Conservation (phyloP, 2,329 filamentous ascomycete genomes). For the Ophiostoma himal-ulmi region DNA sequence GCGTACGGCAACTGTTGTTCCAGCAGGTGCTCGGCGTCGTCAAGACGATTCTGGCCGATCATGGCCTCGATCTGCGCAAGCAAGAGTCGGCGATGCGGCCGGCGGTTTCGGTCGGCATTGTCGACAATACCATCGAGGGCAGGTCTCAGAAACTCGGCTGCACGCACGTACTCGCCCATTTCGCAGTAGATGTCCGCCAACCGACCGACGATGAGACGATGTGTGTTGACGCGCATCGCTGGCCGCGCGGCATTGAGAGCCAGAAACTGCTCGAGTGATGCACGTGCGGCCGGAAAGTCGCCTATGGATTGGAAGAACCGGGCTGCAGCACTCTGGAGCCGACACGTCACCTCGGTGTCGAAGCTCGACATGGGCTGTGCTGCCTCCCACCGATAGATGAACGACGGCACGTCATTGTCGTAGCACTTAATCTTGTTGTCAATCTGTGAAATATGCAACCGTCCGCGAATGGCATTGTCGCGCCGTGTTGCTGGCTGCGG, state of each 20-base stretch:
- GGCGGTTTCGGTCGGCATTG: slow-evolving; percentile 25
- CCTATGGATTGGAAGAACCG: slow-evolving; percentile 35
- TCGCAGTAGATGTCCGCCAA: slow-evolving; percentile 33
- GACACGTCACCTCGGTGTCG: slow-evolving; percentile 33
- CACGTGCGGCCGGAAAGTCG: slow-evolving; percentile 31
- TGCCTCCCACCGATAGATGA: slow-evolving; percentile 33
- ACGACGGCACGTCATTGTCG: slow-evolving; percentile 30
- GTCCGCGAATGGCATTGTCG: slow-evolving; percentile 29
- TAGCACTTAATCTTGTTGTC: slow-evolving; percentile 35
- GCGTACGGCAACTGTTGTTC: neutral
- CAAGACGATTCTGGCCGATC: slow-evolving; percentile 27
- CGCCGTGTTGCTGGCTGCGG: slow-evolving; percentile 14
- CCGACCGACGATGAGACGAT: slow-evolving; percentile 29
- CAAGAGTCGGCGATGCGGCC: slow-evolving; percentile 29
- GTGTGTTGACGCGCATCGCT: slow-evolving; percentile 29
- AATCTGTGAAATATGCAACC: slow-evolving; percentile 34
- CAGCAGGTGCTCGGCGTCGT: slow-evolving; percentile 24
- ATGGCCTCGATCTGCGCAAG: slow-evolving; percentile 29
- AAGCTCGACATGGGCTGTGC: slow-evolving; percentile 31
- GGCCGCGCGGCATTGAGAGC: slow-evolving; percentile 28
- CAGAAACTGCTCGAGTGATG: slow-evolving; percentile 33
- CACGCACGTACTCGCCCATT: slow-evolving; percentile 28
- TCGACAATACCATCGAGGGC: slow-evolving; percentile 26
- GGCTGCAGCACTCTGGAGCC: slow-evolving; percentile 33
- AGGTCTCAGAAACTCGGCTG: slow-evolving; percentile 26